Evolutionary conservation across 768 basidiomycete species (phyloP), one percentile per base, ranked within the genome.

Genomic region (Steccherinum ochraceum): DNA sequence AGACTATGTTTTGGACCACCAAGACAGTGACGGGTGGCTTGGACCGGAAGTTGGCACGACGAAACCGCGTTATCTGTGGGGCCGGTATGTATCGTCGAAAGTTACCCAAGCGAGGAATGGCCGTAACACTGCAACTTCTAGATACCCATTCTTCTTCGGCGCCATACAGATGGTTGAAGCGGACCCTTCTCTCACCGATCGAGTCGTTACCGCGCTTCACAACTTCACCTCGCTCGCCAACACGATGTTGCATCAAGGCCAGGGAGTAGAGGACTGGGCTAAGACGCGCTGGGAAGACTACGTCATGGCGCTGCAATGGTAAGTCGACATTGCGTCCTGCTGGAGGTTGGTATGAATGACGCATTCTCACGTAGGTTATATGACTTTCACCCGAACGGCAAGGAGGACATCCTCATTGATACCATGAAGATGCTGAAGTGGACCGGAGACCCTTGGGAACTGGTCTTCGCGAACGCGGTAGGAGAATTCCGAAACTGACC

Each of bases 201-300:
- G 65, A 46, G 75, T 79, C n/a, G 76, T 77, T 2, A 67, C 68
- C 5, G 73, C 77, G 1, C 58, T 80, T 51, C 67, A 79, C 62
- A 80, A 77, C 55, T 81, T 81, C 48, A 74, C 79, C 24, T 52
- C 62, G 4, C 59, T 80, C 21, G 78, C 78, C 18, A 80, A 80
- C 56, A 66, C 68, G 2, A 81, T 81, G 80, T 61, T 81, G 41
- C 70, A 75, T 25, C 68, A 68, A 40, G 76, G 76, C 12, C 58
- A 76, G 53, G 80, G 79, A 12, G 68, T 78, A n/a, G 78, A 80
- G 44, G 59, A 65, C 1, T 81, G 80, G 79, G 66, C 75, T 12
- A 64, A 69, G 23, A 77, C 78, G 0, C 74, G 80, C 23, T 80
- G 78, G 78, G 77, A 78, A 57, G 79, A 81, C 55, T 80, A 79